Base-by-base conservation (phyloP, 1,139 yeast genomes). In the Debaryomyces udenii region DNA sequence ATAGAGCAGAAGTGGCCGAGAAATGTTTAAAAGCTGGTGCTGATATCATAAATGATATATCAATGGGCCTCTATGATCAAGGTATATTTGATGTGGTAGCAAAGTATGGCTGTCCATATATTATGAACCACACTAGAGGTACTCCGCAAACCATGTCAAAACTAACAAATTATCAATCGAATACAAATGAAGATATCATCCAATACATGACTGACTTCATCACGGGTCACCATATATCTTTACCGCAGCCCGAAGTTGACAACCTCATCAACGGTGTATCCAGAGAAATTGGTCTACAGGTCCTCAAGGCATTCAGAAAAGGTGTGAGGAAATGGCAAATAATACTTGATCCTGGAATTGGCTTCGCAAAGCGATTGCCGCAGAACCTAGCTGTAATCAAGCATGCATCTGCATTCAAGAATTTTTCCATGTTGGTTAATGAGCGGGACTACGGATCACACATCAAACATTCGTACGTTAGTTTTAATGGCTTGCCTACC, bases 281-380 rank as follows among this genome's bases (percentile, higher is more conserved):
- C 7, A 64, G 79, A 35, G 99, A 93, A 58, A 65, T 93, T 35
- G 69, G 81, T 9, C 52, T 55, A 1, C 80, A 81, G 43, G 72
- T 88, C 28, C 52, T 62, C 1, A 73, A 68, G 40, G 96, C 96
- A 7, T 66, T 78, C 37, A 57, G 53, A 0, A 66, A 65, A 0
- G 96, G 96, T 1, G 80, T 93, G 1, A 73, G 74, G 43, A 81
- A 94, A 59, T 93, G 97, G 96, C 98, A 93, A 62, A 68, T 93
- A 2, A 81, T 94, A 13, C 58, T 90, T 9, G 99, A 93, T 61
- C 99, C 99, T 0, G 99, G 99, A 1, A 66, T 93, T 39, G 99
- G 99, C 1, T 93, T 93, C 65, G 97, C 98, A 15, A 93, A 93
- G 59, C 75, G 74, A 40, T 55, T 76, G 33, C 51, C 61, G 7